phyloP scores from a whole-genome alignment of 2,329 filamentous ascomycete genomes.

The Alternaria rosae region DNA sequence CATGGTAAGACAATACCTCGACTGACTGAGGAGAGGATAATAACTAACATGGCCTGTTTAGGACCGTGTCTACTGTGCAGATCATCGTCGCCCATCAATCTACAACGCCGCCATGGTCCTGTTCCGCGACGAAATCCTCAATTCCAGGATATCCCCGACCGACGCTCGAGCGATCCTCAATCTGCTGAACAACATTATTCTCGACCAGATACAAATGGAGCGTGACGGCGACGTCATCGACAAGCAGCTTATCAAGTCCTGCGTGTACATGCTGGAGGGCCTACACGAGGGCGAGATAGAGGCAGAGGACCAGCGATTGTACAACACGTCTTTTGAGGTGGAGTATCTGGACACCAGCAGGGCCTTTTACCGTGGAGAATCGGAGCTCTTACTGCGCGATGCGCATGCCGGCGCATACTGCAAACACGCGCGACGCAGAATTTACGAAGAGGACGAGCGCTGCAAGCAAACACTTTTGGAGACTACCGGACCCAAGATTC shows the following conservation, averaged over 20 bases:
- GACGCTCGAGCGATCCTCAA: conserved; percentile 67
- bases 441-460: conserved; percentile 81
- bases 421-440: conserved; percentile 73
- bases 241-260: conserved; percentile 79
- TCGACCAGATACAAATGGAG: conserved; percentile 93
- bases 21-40: not conserved
- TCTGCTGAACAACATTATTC: conserved; percentile 79
- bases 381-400: conserved; percentile 74
- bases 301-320: conserved; percentile 79
- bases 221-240: conserved; percentile 89
- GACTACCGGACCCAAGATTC: conserved; percentile 75
- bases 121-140: conserved; percentile 86
- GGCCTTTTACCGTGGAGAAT: conserved; percentile 78
- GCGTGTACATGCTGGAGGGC: conserved; percentile 86
- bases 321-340: conserved; percentile 82
- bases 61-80: conserved; percentile 82
- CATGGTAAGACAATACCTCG: conserved; percentile 63
- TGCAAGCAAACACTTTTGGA: conserved; percentile 82
- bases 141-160: conserved; percentile 59
- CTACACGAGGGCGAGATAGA: conserved; percentile 85
- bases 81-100: conserved; percentile 77
- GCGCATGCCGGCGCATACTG: conserved; percentile 85
- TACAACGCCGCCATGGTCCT: conserved; percentile 85
- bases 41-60: conserved; percentile 43
- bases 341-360: conserved; percentile 75